These are phyloP conservation scores for Globisporangium orthogonon DNA, from an alignment of 352 stramenopile genomes.

Conservation along the genomic window DNA sequence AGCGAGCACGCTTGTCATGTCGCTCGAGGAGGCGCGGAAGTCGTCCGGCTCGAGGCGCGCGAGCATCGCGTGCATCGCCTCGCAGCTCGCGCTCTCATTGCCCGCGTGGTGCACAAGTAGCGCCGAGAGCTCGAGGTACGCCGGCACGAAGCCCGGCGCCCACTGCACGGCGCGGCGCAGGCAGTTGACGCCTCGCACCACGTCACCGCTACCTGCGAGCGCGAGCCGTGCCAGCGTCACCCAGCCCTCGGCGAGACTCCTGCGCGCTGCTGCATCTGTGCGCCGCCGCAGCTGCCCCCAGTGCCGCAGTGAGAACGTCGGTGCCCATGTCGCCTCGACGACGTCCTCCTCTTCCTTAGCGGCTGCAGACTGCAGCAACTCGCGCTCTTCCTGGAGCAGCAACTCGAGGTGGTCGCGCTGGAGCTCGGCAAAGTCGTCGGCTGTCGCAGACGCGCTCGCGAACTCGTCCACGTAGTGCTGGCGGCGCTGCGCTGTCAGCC, in stretches of 20 bases:
- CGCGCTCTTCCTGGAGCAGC: constrained; percentile 12
- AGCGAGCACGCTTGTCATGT: constrained; percentile 13
- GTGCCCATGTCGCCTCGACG: constrained; percentile 15
- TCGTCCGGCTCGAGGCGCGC: constrained; percentile 13
- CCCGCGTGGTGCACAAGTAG: constrained; percentile 8
- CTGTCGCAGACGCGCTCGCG: background rate
- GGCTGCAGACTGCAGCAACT: constrained; percentile 2
- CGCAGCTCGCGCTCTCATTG: constrained; percentile 18
- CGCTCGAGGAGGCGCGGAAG: constrained; percentile 4
- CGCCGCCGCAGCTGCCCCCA: constrained; percentile 15
- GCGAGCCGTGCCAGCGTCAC: constrained; percentile 11
- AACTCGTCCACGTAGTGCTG: constrained; percentile 8
- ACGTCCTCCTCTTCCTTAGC: background rate
- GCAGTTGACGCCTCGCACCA: constrained; percentile 17
- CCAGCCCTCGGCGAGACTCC: constrained; percentile 15
- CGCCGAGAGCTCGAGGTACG: constrained; percentile 17
- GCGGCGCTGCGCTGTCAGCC: background rate
- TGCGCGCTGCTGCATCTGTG: constrained; percentile 4
- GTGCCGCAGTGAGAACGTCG: constrained; percentile 9
- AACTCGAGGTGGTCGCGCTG: constrained; percentile 8
- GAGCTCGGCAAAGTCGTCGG: constrained; percentile 6
- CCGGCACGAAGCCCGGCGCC: constrained; percentile 16
- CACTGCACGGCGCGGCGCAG: constrained; percentile 20
- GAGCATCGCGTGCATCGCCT: constrained; percentile 20
- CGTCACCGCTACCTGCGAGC: constrained; percentile 9